A percentile compares a stretch with the other conserved stretches of the same genome.
These are phyloP conservation scores for Penstemon newberryi DNA, from an alignment of 257 asterid species.

Conservation along the genomic window DNA sequence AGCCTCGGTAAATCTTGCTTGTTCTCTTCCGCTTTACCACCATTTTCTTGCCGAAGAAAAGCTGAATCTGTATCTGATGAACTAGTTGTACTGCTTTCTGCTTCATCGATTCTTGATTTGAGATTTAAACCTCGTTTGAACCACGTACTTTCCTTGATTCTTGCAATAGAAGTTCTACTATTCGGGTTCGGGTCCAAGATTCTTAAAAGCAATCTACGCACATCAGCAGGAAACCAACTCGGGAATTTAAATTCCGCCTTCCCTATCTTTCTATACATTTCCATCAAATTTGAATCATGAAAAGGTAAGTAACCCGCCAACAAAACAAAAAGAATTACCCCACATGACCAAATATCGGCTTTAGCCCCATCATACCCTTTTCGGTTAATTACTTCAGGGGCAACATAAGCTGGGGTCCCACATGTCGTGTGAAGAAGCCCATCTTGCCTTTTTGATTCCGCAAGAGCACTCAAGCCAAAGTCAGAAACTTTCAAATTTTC, in stretches of 20 bases:
- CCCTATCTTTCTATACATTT: conserved; percentile 72
- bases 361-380: conserved; percentile 80
- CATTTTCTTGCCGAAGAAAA: conserved; percentile 12
- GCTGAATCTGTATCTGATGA: conserved; percentile 31
- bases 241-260: conserved; percentile 66
- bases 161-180: conserved; percentile 53
- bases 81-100: conserved; percentile 37
- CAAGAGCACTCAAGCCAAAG: conserved; percentile 75
- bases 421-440: conserved; percentile 86
- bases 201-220: conserved; percentile 42
- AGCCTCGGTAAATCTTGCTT: conserved; percentile 35
- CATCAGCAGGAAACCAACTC: conserved; percentile 65
- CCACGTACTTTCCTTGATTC: conserved; percentile 62
- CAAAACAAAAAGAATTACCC: conserved; percentile 70
- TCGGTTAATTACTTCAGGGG: conserved; percentile 74
- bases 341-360: conserved; percentile 87
- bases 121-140: conserved; percentile 44
- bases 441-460: conserved; percentile 62
- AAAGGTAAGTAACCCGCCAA: conserved; percentile 80
- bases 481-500: conserved; percentile 70
- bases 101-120: conserved; percentile 30
- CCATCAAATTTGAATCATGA: conserved; percentile 74
- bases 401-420: conserved; percentile 88
- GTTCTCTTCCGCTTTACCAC: conserved; percentile 20
- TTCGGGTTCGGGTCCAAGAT: conserved; percentile 76